Conservation (phyloP, 139 green algal species). For the Edaphochlamys debaryana region DNA sequence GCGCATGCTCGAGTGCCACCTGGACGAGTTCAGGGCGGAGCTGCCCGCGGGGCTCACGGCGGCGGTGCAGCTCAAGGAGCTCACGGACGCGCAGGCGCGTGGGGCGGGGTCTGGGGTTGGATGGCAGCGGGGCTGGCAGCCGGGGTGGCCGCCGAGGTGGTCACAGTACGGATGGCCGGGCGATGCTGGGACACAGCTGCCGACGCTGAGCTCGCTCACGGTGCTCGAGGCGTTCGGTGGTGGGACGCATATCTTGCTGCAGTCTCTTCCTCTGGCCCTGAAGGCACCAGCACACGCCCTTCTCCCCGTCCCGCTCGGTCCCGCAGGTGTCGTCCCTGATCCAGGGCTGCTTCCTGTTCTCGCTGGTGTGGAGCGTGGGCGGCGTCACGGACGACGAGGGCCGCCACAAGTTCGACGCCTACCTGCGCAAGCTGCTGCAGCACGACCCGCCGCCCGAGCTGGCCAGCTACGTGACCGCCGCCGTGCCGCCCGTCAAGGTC, state of each 20-base stretch:
- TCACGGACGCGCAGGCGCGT: conserved; percentile 28
- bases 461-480: conserved; percentile 31
- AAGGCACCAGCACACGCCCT: too few relatives aligned
- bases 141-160: too few relatives aligned
- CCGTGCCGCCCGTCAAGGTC: conserved; percentile 47
- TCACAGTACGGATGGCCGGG: too few relatives aligned
- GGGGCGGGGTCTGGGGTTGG: too few relatives aligned
- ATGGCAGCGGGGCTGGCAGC: too few relatives aligned
- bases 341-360: conserved; percentile 75
- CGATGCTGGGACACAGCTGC: too few relatives aligned
- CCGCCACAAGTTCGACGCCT: conserved; percentile 49
- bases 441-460: conserved; percentile 62
- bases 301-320: too few relatives aligned
- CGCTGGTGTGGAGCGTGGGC: conserved; percentile 78
- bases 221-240: too few relatives aligned
- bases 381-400: conserved; percentile 72
- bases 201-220: too few relatives aligned
- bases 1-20: conserved; percentile 62
- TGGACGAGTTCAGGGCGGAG: conserved; percentile 66
- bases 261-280: too few relatives aligned
- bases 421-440: conserved; percentile 66
- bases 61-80: conserved; percentile 14
- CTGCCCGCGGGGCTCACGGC: neutral
- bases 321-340: conserved; percentile 18
- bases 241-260: too few relatives aligned